phyloP scores from a whole-genome alignment of 371 early-diverging fungal genomes.

The Mucor lusitanicus region DNA sequence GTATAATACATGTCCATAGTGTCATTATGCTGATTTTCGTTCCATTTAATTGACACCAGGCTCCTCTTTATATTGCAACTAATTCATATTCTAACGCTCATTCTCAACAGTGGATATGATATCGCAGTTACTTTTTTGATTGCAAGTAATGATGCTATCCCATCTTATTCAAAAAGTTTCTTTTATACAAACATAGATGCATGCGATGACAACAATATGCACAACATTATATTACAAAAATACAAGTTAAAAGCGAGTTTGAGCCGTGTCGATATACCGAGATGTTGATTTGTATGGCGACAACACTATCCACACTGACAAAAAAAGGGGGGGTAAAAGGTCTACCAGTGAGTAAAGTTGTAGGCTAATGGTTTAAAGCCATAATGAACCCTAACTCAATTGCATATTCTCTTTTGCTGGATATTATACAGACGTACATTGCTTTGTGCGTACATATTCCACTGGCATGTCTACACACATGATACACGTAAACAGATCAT shows the following conservation, averaged over 20 bases:
- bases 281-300: not conserved
- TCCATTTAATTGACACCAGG: too few relatives aligned
- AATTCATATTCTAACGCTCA: not conserved
- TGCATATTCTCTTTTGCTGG: too few relatives aligned
- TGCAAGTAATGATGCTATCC: not conserved
- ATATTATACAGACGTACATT: too few relatives aligned
- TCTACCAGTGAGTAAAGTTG: not conserved
- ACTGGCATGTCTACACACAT: not conserved
- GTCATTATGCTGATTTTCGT: not conserved
- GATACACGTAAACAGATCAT: not conserved
- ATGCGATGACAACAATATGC: conserved; percentile 2
- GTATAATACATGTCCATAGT: not conserved
- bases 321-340: not conserved
- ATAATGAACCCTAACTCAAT: not conserved
- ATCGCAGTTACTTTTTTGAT: not conserved
- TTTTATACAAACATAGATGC: not conserved
- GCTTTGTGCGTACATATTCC: too few relatives aligned
- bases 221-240: not conserved
- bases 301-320: not conserved
- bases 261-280: not conserved
- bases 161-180: not conserved
- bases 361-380: not conserved
- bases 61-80: too few relatives aligned
- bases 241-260: not conserved
- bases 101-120: not conserved